A percentile compares a stretch with the other conserved stretches of the same genome.
Evolutionary conservation across 345 rosid species (phyloP).

Genomic region (Aurinia saxatilis): DNA sequence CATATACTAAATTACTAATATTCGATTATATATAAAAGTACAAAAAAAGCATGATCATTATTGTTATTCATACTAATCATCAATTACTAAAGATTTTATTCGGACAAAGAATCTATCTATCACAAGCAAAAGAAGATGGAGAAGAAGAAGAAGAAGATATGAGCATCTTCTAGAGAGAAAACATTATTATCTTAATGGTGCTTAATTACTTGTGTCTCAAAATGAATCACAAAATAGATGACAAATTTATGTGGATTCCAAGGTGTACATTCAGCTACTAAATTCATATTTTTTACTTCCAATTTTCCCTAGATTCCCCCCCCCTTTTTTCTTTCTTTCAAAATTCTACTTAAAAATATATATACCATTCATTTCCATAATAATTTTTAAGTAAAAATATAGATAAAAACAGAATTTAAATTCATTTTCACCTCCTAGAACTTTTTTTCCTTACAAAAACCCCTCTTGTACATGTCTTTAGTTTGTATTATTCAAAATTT

Average conservation of each 20-base stretch:
- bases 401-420: no score
- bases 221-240: background rate
- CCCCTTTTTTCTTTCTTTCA: no score
- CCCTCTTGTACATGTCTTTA: background rate
- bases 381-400: no score
- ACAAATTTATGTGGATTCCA: background rate
- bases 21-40: background rate
- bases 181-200: background rate
- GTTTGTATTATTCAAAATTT: background rate
- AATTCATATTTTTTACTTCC: background rate
- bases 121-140: background rate
- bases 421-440: no score
- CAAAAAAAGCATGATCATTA: background rate
- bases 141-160: background rate
- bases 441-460: background rate
- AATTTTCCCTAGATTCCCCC: background rate
- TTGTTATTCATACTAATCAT: background rate
- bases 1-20: background rate
- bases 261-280: background rate
- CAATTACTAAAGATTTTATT: conserved; percentile 3
- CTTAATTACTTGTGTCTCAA: background rate
- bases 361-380: no score
- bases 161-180: conserved; percentile 10
- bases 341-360: no score
- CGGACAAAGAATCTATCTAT: conserved; percentile 6